Evolutionary conservation across 495 filamentous ascomycete species (phyloP).

Genomic region (Wilcoxina mikolae): DNA sequence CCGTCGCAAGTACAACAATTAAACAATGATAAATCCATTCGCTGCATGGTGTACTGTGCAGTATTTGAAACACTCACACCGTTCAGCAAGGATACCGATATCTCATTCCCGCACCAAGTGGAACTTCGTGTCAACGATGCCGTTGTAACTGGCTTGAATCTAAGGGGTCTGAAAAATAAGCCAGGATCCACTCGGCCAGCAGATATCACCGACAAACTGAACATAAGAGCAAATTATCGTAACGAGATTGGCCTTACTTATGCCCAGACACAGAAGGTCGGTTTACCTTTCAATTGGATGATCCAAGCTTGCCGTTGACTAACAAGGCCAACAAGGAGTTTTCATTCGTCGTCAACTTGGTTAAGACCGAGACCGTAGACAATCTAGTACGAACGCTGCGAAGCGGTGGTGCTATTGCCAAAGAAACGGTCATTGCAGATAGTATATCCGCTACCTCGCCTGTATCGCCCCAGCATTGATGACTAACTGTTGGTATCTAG

Average conservation of each 20-base stretch:
- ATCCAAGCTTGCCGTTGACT: neutral
- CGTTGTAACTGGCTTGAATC: conserved; percentile 55
- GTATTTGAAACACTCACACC: conserved; percentile 38
- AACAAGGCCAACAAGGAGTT: conserved; percentile 46
- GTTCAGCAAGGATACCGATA: conserved; percentile 47
- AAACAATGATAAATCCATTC: conserved; percentile 36
- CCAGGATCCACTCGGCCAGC: conserved; percentile 84
- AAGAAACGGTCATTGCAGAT: conserved; percentile 65
- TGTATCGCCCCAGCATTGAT: neutral
- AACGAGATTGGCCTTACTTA: conserved; percentile 80
- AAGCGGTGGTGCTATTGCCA: conserved; percentile 54
- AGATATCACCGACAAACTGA: conserved; percentile 67
- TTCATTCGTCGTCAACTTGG: conserved; percentile 57
- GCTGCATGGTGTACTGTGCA: conserved; percentile 67
- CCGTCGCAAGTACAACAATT: conserved; percentile 29
- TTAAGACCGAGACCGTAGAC: conserved; percentile 54
- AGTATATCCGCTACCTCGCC: conserved; percentile 42
- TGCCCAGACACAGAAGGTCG: conserved; percentile 73
- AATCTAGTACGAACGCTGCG: conserved; percentile 55
- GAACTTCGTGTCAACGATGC: conserved; percentile 84
- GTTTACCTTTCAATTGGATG: conserved; percentile 12
- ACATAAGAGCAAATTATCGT: conserved; percentile 45
- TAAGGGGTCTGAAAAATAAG: conserved; percentile 87
- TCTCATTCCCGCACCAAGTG: conserved; percentile 79
- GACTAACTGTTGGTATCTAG: conserved; percentile 34